Conservation (phyloP, 345 rosid species). For the Lumnitzera littorea region DNA sequence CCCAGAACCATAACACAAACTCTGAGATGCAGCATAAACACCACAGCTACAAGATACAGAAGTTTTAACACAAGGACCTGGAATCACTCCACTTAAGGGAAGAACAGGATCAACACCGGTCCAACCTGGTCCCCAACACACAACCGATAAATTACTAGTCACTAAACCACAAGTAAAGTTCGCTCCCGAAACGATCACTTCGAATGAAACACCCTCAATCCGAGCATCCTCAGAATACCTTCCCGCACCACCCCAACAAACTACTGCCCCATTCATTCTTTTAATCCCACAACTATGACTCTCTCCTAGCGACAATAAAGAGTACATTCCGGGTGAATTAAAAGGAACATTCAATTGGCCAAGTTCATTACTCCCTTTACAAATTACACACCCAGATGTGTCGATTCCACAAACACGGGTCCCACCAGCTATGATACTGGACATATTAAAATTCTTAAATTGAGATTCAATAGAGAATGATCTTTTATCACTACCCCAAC, state of each 20-base stretch:
- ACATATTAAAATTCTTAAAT: constrained; percentile 20
- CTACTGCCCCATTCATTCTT: constrained; percentile 31
- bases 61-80: constrained; percentile 56
- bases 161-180: constrained; percentile 67
- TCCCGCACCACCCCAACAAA: constrained; percentile 75
- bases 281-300: constrained; percentile 58
- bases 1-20: constrained; percentile 49
- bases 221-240: constrained; percentile 19
- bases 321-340: constrained; percentile 24
- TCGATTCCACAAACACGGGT: constrained; percentile 31
- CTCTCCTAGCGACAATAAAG: constrained; percentile 51
- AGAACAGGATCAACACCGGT: constrained; percentile 7
- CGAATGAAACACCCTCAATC: constrained; percentile 31
- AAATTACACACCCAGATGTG: constrained; percentile 24
- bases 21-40: constrained; percentile 29
- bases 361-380: constrained; percentile 24
- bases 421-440: constrained; percentile 21
- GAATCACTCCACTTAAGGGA: constrained; percentile 42
- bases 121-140: constrained; percentile 82
- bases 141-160: constrained; percentile 29
- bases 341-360: constrained; percentile 30
- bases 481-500: constrained; percentile 25
- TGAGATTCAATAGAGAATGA: constrained; percentile 8
- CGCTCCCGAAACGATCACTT: constrained; percentile 58
- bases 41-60: constrained; percentile 35